Evolutionary conservation across 108 stramenopile species (phyloP).

Genomic region (Pseudonitzschia multistriata): DNA sequence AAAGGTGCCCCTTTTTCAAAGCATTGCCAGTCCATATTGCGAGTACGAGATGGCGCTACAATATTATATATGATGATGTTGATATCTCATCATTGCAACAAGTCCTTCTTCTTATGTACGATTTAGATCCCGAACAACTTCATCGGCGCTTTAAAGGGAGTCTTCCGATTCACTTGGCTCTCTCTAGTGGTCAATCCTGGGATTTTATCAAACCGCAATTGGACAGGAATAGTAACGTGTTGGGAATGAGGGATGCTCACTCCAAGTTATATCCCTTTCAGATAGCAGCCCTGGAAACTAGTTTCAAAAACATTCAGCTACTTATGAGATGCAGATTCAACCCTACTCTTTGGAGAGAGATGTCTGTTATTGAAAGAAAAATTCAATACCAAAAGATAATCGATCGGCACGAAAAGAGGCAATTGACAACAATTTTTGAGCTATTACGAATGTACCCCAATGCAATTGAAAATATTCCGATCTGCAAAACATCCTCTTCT

Average conservation of each 20-base stretch:
- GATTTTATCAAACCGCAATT: constrained; percentile 22
- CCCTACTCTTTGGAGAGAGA: constrained; percentile 16
- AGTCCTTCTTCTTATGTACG: constrained; percentile 25
- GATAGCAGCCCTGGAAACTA: constrained; percentile 22
- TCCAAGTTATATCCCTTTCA: constrained; percentile 39
- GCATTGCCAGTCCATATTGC: constrained; percentile 36
- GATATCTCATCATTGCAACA: constrained; percentile 18
- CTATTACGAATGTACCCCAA: constrained; percentile 17
- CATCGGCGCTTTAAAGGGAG: constrained; percentile 24
- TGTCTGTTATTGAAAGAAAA: constrained; percentile 10
- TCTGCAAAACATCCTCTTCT: not conserved
- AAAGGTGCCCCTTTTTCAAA: constrained; percentile 19
- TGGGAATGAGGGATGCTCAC: constrained; percentile 31
- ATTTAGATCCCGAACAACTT: constrained; percentile 24
- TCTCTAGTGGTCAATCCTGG: constrained; percentile 23
- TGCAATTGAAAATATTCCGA: constrained; percentile 15
- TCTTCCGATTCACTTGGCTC: constrained; percentile 34
- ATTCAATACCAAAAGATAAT: not conserved
- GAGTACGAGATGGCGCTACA: constrained; percentile 36
- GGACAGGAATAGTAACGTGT: not conserved
- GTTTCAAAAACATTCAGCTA: not conserved
- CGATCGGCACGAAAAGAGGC: constrained; percentile 7
- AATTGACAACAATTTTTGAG: constrained; percentile 27
- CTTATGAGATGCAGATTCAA: constrained; percentile 14
- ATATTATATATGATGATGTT: constrained; percentile 21